Conservation (phyloP, 2,329 filamentous ascomycete genomes). For the Cercospora janseana region DNA sequence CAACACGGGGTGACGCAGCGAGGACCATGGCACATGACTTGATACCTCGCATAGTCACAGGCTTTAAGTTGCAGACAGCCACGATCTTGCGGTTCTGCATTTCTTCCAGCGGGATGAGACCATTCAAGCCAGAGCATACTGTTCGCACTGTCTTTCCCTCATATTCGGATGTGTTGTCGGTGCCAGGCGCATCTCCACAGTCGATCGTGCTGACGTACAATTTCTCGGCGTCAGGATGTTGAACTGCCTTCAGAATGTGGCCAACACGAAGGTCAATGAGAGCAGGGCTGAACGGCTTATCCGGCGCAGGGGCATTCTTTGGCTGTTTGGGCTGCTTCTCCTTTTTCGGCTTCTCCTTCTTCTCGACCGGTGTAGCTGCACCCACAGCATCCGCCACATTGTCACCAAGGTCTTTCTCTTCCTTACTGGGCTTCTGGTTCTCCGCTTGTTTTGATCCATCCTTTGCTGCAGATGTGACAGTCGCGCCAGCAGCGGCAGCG, state of each 20-base stretch:
- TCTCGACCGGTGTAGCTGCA: constrained; percentile 45
- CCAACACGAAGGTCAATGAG: constrained; percentile 95
- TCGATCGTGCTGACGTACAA: constrained; percentile 94
- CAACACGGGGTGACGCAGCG: constrained; percentile 79
- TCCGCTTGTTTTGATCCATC: constrained; percentile 48
- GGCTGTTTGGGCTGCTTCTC: constrained; percentile 77
- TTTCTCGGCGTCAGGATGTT: constrained; percentile 95
- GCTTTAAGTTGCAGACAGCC: constrained; percentile 96
- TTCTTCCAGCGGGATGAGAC: constrained; percentile 84
- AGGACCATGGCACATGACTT: constrained; percentile 86
- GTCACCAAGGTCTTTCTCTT: constrained; percentile 48
- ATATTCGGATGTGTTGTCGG: constrained; percentile 85
- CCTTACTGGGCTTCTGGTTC: constrained; percentile 39
- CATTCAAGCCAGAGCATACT: constrained; percentile 95
- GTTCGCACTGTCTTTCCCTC: constrained; percentile 90
- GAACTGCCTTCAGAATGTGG: constrained; percentile 92
- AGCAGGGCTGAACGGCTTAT: constrained; percentile 75
- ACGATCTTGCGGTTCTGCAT: constrained; percentile 97
- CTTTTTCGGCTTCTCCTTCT: constrained; percentile 78
- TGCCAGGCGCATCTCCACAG: constrained; percentile 81
- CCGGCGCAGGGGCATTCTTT: constrained; percentile 57
- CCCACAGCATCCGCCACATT: constrained; percentile 50
- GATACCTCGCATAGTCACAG: constrained; percentile 95
- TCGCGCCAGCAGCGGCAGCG: constrained; percentile 48
- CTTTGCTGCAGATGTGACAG: constrained; percentile 42